These are phyloP conservation scores for Tolypocladium album DNA, from an alignment of 2,329 filamentous ascomycete genomes.

Conservation along the genomic window DNA sequence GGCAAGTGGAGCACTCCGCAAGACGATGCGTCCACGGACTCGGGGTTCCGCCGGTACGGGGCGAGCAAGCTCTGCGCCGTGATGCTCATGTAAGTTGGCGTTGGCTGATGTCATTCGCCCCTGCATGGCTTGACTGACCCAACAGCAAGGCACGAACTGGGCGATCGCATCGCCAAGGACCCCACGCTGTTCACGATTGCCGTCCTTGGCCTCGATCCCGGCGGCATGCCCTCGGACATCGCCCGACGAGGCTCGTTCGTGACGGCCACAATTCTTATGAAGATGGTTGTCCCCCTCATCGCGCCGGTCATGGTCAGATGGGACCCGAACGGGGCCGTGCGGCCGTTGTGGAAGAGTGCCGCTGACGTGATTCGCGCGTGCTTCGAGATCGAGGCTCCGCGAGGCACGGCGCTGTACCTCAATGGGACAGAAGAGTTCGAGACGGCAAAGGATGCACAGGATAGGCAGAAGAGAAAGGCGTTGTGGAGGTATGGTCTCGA, in stretches of 20 bases:
- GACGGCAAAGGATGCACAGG: slow-evolving; percentile 17
- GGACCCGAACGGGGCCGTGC: slow-evolving; percentile 18
- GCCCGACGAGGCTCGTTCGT: slow-evolving; percentile 14
- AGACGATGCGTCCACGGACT: slow-evolving; percentile 13
- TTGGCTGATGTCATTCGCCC: background rate
- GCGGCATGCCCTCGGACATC: slow-evolving; percentile 22
- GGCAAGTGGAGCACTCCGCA: slow-evolving; percentile 21
- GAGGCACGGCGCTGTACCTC: slow-evolving; percentile 20
- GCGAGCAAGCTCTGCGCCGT: slow-evolving; percentile 26
- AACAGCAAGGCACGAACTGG: slow-evolving; percentile 20
- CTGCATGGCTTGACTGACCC: slow-evolving; percentile 4
- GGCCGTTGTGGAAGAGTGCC: slow-evolving; percentile 21
- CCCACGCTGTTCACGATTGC: slow-evolving; percentile 21
- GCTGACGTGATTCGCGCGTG: slow-evolving; percentile 18
- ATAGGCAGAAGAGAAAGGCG: slow-evolving; percentile 15
- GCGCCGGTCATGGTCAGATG: slow-evolving; percentile 11
- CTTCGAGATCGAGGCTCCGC: slow-evolving; percentile 15
- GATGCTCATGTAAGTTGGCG: slow-evolving; percentile 20
- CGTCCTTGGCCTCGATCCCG: slow-evolving; percentile 26
- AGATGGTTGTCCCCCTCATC: slow-evolving; percentile 13
- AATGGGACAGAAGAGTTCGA: slow-evolving; percentile 19
- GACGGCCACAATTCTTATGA: slow-evolving; percentile 10
- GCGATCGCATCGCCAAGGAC: slow-evolving; percentile 20
- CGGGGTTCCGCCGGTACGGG: slow-evolving; percentile 24
- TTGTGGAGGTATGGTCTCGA: slow-evolving; percentile 20